Evolutionary conservation across 768 basidiomycete species (phyloP).

Genomic region (Pisolithus sp.): DNA sequence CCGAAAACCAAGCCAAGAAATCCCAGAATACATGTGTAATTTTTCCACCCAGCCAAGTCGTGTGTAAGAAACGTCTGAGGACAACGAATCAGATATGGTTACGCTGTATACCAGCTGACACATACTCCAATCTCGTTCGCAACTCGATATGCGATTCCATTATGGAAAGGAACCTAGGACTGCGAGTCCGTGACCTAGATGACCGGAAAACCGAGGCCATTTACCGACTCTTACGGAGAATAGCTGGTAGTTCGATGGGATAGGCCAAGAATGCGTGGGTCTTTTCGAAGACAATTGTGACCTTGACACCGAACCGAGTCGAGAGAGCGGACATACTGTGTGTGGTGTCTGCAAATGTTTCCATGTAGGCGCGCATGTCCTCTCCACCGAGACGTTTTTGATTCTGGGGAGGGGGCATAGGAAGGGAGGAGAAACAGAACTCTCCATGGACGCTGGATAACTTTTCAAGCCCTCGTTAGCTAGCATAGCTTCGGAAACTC

Average conservation of each 20-base stretch:
- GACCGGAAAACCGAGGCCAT: background rate
- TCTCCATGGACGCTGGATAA: conserved; percentile 54
- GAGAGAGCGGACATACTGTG: conserved; percentile 43
- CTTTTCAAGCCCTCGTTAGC: no score
- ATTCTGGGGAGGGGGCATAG: conserved; percentile 43
- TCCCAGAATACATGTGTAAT: conserved; percentile 46
- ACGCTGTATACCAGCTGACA: background rate
- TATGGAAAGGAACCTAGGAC: conserved; percentile 39
- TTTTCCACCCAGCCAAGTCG: conserved; percentile 47
- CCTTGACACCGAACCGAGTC: conserved; percentile 41
- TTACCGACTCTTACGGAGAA: conserved; percentile 55
- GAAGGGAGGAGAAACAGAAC: conserved; percentile 48
- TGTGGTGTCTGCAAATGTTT: conserved; percentile 36
- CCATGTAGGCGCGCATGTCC: conserved; percentile 52
- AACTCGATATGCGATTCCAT: conserved; percentile 45
- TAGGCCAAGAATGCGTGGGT: conserved; percentile 47
- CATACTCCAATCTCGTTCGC: conserved; percentile 48
- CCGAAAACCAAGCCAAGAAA: conserved; percentile 34
- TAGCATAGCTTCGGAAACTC: conserved; percentile 11
- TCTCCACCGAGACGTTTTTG: conserved; percentile 45
- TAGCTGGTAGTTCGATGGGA: conserved; percentile 42
- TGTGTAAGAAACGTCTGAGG: conserved; percentile 52
- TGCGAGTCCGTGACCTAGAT: background rate
- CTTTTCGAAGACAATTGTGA: conserved; percentile 45
- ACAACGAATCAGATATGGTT: conserved; percentile 9